Percentiles rank a stretch among this genome's conserved stretches.
Evolutionary conservation across 768 basidiomycete species (phyloP).

Genomic region (Boletus subparvulus): DNA sequence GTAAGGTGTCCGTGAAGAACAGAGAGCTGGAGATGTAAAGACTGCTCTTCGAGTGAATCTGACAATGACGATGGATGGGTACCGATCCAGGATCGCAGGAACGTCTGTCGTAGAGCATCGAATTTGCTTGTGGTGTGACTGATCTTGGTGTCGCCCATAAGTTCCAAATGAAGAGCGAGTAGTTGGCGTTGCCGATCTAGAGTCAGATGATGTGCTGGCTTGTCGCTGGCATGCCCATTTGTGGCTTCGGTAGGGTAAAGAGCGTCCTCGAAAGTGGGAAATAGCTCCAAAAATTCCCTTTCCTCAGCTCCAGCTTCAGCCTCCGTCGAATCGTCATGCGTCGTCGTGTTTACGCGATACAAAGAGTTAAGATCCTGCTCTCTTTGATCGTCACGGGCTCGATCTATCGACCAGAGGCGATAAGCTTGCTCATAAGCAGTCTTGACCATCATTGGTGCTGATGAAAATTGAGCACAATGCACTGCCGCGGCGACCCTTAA

Average conservation of each 20-base stretch:
- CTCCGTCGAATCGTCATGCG: conserved; percentile 59
- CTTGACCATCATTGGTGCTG: conserved; percentile 35
- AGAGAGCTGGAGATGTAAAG: conserved; percentile 51
- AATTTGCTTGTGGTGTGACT: conserved; percentile 25
- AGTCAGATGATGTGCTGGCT: conserved; percentile 30
- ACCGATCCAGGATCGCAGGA: conserved; percentile 36
- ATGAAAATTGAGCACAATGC: conserved; percentile 23
- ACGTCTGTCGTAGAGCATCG: conserved; percentile 31
- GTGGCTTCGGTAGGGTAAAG: conserved; percentile 32
- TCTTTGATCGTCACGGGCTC: conserved; percentile 63
- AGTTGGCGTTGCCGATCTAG: conserved; percentile 36
- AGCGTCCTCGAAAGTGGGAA: conserved; percentile 78
- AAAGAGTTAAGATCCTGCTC: conserved; percentile 66
- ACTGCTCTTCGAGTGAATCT: conserved; percentile 49
- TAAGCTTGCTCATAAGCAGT: conserved; percentile 65
- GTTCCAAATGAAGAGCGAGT: conserved; percentile 46
- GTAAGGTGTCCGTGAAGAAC: conserved; percentile 45
- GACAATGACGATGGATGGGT: conserved; percentile 33
- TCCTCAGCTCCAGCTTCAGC: conserved; percentile 76
- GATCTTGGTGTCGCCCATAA: conserved; percentile 32
- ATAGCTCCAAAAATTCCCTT: conserved; percentile 78
- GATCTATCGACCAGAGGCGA: conserved; percentile 83
- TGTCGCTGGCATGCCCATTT: background rate
- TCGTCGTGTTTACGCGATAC: conserved; percentile 64
- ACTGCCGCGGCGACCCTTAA: conserved; percentile 44